Base-by-base conservation (phyloP, 352 stramenopile genomes). In the Halophytophthora batemanensis region DNA sequence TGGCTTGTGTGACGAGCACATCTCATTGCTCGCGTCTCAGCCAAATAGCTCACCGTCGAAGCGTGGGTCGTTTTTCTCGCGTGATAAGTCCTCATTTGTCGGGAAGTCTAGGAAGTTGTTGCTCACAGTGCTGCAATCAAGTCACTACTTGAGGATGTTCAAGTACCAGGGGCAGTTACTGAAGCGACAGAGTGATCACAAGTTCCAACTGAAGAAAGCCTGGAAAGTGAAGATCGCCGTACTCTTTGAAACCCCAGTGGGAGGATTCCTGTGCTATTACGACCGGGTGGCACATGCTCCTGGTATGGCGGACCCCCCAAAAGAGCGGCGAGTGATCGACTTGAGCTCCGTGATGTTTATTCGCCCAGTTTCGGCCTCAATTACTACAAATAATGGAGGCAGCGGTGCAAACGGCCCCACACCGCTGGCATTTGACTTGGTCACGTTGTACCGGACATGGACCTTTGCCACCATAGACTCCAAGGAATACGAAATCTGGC, bases 371-470 rank as follows among this genome's bases (percentile, higher is more conserved):
- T 86, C 75, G 0, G 22, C 56, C 1, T 48, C 53, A 0, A 36
- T 45, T 21, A 47, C 44, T 15, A 40, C 46, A 17, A 45, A 19
- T 21, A 37, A 46, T 13, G n/a, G 25, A 13, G 50, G 14, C 18
- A 49, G 23, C 3, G 12, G 34, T 29, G 6, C 28, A 0, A 62
- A 41, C 17, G 25, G 39, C 1, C 31, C 53, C 2, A 62, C 50
- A 31, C 28, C 55, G 56, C 18, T 53, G 25, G 71, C 74, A 3
- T 91, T 91, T 36, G 81, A 91, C 42, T 53, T 91, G 23, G 73
- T 89, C 3, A 89, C 81, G 0, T 45, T 91, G 19, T 89, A 89
- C 59, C 81, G 81, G 22, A 83, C 60, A 6, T 91, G 77, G 77
- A 88, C 77, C 2, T 89, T 91, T 50, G 77, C 75, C 13, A 62